Base-by-base conservation (phyloP, 495 filamentous ascomycete genomes). In the Aspergillus egyptiacus region DNA sequence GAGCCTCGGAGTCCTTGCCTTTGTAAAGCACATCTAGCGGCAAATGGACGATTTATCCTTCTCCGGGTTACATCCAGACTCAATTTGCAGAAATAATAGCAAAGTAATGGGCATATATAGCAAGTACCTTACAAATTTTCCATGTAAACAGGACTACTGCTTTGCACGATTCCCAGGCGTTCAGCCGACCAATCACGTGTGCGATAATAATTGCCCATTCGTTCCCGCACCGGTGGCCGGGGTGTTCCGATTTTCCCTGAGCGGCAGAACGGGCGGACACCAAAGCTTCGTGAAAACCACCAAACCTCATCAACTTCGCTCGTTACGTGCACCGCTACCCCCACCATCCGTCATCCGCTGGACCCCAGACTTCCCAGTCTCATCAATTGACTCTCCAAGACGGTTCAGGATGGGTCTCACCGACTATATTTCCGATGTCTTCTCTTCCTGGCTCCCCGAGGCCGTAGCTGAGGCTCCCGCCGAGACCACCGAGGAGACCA, bases 341-440 rank as follows among this genome's bases (percentile, higher is more conserved):
- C 41, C 54, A 57, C 51, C 31, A 55, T 49, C 57, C 51, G 60
- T 33, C 54, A 55, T 51, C 46, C 24, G 46, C 50, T 38, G 48
- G 33, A 48, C 32, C 32, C 38, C 46, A 28, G 31, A 46, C 47
- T 53, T 59, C 56, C 57, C 57, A 62, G 61, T 57, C 54, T 62
- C 56, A 52, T 66, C 67, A 68, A 70, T 65, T 69, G 61, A 69
- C 58, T 62, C 54, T 47, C 61, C 60, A 54, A 53, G 49, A 55
- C 54, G 47, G 44, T 48, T 59, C 70, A 74, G 67, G 60, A 86
- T 84, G 82, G 74, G 77, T 68, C 68, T 84, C 68, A 64, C 74
- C 57, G 79, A 83, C 60, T 73, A 81, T 66, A 76, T 87, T 71
- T 71, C 74, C 65, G 76, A 84, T 65, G 63, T 85, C 54, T 66